Evolutionary conservation across 345 rosid species (phyloP), one percentile per base, ranked within the genome.

Genomic region (Lepidium sativum): DNA sequence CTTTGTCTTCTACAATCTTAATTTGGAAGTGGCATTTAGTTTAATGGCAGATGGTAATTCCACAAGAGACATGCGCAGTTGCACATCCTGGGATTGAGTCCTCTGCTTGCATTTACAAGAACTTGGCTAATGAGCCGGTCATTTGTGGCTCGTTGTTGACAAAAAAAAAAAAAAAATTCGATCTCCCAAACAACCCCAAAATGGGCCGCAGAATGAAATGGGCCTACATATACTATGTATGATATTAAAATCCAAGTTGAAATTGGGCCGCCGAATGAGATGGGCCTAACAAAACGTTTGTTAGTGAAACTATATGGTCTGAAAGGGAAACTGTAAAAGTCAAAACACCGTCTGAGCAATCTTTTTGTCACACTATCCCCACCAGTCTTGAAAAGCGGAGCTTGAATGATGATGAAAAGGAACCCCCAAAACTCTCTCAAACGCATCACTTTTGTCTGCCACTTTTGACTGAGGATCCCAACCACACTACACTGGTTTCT

Each of bases 351-450:
- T 58, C 72, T 66, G 71, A 66, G 41, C 34, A 55, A 58, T 59
- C 55, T 72, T 63, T 27, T 56, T 56, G 65, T 71, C 70, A 37
- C 51, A 6, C 6, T 20, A 69, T 52, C 54, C 74, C 74, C 67
- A 69, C 62, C 16, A 63, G 64, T 71, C 75, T 71, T 64, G 75
- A 56, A 71, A 69, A 71, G 75, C 52, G 75, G 70, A 63, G 58
- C 65, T 52, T 55, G 7, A 25, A 27, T 27, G 58, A 63, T 71
- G 75, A 71, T 49, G 29, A 62, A 68, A 55, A 68, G 65, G 53
- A 61, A 61, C 61, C 62, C 73, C 53, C 17, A 59, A 45, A 55
- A 70, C 68, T 44, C 58, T 71, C 77, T 60, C 81, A 61, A 73
- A 44, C 73, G 70, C 27, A 38, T 56, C 75, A 20, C 48, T 10